Evolutionary conservation across 2,329 filamentous ascomycete genomes (phyloP), one percentile per base, ranked within the genome.

Genomic region (Pseudogymnoascus sp.): DNA sequence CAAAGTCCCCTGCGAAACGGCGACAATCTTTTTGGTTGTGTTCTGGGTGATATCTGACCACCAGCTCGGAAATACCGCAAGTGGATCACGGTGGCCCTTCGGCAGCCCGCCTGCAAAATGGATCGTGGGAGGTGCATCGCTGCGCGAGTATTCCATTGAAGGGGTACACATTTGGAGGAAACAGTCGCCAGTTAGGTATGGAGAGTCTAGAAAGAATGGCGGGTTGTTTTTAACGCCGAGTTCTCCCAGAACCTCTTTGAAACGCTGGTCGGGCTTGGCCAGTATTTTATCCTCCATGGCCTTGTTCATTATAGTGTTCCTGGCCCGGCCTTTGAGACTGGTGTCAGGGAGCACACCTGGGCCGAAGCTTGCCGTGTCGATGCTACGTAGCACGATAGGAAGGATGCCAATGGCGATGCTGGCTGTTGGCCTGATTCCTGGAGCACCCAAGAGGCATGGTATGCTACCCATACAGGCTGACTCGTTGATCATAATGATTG

Each of bases 401-500:
- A 76, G 68, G 6, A 77, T 68, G 54, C 77, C 75, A 28, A 81
- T 71, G 14, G 74, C 77, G 63, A 83, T 71, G 14, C 73, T 73
- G 72, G 77, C 28, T 72, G 72, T 16, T 63, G 72, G 64, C 65
- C 67, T 68, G 70, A 81, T 16, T 71, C 79, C 69, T 67, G 71
- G 13, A 71, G 79, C 64, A 75, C 78, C 78, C 31, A 73, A 68
- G 1, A 69, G 67, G 61, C 79, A 74, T 0, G 80, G 78, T 0
- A 75, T 65, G 10, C 73, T 66, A 0, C 77, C 79, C 63, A 75
- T 70, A 51, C 75, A 77, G 2, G 74, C 69, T 2, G 72, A 70
- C 67, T 83, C 81, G 36, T 73, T 73, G n/a, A 83, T 62, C 11
- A 80, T 70, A 19, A 83, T 66, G 28, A 83, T 72, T 31, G 78